Percentiles rank a stretch among this genome's conserved stretches.
Conservation (phyloP, 2,329 filamentous ascomycete species). For the Epichloe typhina region DNA sequence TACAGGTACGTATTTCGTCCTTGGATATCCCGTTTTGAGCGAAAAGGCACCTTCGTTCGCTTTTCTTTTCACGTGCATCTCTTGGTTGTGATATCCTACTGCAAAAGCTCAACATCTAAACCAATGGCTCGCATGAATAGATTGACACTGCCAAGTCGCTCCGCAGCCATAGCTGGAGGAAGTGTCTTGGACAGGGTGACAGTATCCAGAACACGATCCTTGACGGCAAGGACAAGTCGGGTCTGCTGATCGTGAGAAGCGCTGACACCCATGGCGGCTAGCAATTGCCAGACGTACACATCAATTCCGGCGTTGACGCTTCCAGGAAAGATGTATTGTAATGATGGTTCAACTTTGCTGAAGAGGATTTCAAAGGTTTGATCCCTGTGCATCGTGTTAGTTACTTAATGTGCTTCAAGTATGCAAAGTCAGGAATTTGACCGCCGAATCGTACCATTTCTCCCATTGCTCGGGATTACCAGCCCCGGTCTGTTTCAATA, state of each 20-base stretch:
- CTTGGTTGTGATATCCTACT: constrained; percentile 14
- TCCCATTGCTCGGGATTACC: constrained; percentile 62
- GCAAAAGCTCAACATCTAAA: constrained; percentile 74
- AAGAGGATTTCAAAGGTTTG: constrained; percentile 77
- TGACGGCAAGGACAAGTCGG: constrained; percentile 84
- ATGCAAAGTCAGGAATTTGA: background rate
- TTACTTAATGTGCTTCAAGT: background rate
- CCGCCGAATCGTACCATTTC: constrained; percentile 49
- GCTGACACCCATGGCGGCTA: constrained; percentile 87
- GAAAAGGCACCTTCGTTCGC: constrained; percentile 4
- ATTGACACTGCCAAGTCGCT: constrained; percentile 84
- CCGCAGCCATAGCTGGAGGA: constrained; percentile 70
- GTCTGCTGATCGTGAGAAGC: constrained; percentile 93
- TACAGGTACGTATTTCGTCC: background rate
- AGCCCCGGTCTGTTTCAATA: constrained; percentile 70
- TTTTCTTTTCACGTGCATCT: too few species aligned
- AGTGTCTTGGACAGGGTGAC: constrained; percentile 80
- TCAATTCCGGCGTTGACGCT: constrained; percentile 86
- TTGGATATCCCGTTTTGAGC: background rate
- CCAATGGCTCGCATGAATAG: constrained; percentile 98
- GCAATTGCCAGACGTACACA: constrained; percentile 95
- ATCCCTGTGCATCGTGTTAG: constrained; percentile 39
- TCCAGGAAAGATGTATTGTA: constrained; percentile 79
- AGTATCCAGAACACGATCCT: constrained; percentile 95
- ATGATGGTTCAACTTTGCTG: constrained; percentile 68